Evolutionary conservation across 306 rosid genomes (phyloP).

Genomic region (Begonia fuchsioides): DNA sequence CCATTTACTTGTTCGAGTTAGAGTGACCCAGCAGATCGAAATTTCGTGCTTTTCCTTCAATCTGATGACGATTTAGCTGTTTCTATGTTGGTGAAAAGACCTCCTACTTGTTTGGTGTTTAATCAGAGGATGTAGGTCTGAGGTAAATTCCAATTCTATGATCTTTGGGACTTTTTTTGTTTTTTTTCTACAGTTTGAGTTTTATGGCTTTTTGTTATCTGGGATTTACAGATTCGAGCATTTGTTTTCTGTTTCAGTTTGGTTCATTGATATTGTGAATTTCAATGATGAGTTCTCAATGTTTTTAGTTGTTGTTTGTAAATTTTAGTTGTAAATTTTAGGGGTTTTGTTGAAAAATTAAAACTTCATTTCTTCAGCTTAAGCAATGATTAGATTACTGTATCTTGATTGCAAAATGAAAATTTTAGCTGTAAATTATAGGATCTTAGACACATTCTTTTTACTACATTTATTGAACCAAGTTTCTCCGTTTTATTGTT

Average conservation of each 20-base stretch:
- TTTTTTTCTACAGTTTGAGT: slow-evolving; percentile 11
- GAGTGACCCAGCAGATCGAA: slow-evolving; percentile 97
- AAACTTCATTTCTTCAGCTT: slow-evolving; percentile 4
- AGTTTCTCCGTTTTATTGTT: too few relatives aligned
- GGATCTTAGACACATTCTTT: too few relatives aligned
- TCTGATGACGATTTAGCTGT: slow-evolving; percentile 56
- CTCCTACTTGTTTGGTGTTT: slow-evolving; percentile 28
- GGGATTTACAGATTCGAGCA: too few relatives aligned
- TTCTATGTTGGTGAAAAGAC: slow-evolving; percentile 46
- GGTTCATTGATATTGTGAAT: too few relatives aligned
- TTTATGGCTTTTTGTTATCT: slow-evolving; percentile 9
- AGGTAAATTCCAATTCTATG: slow-evolving; percentile 46
- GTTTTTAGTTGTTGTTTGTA: not conserved
- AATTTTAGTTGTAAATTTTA: slow-evolving; percentile 9
- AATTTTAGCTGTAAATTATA: too few relatives aligned
- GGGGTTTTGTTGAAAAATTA: not conserved
- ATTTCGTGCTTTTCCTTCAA: slow-evolving; percentile 47
- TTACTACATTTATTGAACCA: too few relatives aligned
- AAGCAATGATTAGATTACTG: not conserved
- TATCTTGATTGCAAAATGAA: not conserved
- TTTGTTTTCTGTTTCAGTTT: too few relatives aligned
- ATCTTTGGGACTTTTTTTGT: slow-evolving; percentile 6
- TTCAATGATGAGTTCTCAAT: not conserved
- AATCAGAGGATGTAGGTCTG: slow-evolving; percentile 52
- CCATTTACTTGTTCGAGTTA: slow-evolving; percentile 5